phyloP scores from a whole-genome alignment of 192 early-diverging fungal species.

The Entomortierella parvispora region DNA sequence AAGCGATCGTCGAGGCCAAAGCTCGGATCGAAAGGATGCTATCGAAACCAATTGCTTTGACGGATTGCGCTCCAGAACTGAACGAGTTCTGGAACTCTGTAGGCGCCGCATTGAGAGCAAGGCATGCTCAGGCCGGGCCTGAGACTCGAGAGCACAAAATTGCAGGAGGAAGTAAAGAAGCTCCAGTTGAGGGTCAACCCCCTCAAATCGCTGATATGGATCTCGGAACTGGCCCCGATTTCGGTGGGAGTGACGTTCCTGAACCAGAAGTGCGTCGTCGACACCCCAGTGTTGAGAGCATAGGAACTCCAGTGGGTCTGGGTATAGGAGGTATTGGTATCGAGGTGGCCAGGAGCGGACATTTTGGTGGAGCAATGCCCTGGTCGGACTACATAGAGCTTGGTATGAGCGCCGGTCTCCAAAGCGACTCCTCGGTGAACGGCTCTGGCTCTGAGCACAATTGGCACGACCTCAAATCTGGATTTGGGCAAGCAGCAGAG shows the following conservation, averaged over 20 bases:
- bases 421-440: conserved; percentile 15
- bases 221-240: too few species aligned
- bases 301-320: conserved; percentile 3
- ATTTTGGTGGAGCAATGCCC: neutral
- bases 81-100: conserved; percentile 19
- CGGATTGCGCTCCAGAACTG: conserved; percentile 8
- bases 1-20: neutral
- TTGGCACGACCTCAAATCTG: conserved; percentile 16
- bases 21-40: conserved; percentile 12
- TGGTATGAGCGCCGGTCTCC: neutral
- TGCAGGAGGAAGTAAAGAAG: neutral
- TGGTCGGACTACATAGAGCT: conserved; percentile 9
- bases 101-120: neutral
- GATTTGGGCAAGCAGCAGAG: conserved; percentile 10
- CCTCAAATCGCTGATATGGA: too few species aligned
- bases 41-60: neutral
- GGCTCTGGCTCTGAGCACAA: conserved; percentile 15
- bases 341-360: neutral
- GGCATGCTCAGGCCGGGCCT: neutral
- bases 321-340: neutral
- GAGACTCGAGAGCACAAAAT: neutral
- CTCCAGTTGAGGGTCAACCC: neutral
- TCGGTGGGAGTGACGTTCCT: neutral
- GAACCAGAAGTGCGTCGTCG: conserved; percentile 17
- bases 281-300: neutral